Evolutionary conservation across 352 stramenopile genomes (phyloP).

Genomic region (Globisporangium camurandrum): DNA sequence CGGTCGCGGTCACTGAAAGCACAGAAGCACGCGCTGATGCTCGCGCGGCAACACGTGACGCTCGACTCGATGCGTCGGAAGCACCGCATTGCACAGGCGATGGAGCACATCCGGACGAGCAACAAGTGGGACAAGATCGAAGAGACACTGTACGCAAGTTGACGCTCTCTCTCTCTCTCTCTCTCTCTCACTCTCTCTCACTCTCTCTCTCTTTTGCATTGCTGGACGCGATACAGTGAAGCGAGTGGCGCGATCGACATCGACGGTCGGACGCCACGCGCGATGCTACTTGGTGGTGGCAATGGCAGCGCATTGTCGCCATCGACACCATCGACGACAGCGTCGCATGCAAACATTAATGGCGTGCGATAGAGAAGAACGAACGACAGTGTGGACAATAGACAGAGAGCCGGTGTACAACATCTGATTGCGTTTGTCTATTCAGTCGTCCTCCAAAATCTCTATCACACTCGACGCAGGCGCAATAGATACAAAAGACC

Average conservation of each 20-base stretch:
- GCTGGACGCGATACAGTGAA: background rate
- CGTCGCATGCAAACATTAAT: too few relatives aligned
- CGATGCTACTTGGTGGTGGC: too few relatives aligned
- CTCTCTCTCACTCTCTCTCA: conserved; percentile 3
- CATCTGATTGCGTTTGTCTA: too few relatives aligned
- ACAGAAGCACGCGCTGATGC: conserved; percentile 46
- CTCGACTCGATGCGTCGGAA: conserved; percentile 61
- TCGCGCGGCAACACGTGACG: conserved; percentile 52
- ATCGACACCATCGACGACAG: too few relatives aligned
- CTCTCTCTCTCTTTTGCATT: conserved; percentile 7
- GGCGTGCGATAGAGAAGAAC: too few relatives aligned
- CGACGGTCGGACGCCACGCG: background rate
- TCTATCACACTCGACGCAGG: too few relatives aligned
- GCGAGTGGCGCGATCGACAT: background rate
- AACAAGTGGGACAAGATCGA: conserved; percentile 80
- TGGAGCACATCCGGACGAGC: conserved; percentile 52
- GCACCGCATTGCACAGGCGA: conserved; percentile 52
- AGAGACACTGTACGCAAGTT: conserved; percentile 58
- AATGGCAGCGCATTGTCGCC: too few relatives aligned
- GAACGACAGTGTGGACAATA: too few relatives aligned
- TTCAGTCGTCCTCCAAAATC: too few relatives aligned
- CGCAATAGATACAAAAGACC: too few relatives aligned
- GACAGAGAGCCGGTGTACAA: too few relatives aligned
- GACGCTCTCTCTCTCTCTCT: conserved; percentile 6
- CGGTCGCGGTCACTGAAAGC: conserved; percentile 52